These are phyloP conservation scores for Cyclostephanos tholiformis DNA, from an alignment of 108 stramenopile genomes.

Conservation along the genomic window DNA sequence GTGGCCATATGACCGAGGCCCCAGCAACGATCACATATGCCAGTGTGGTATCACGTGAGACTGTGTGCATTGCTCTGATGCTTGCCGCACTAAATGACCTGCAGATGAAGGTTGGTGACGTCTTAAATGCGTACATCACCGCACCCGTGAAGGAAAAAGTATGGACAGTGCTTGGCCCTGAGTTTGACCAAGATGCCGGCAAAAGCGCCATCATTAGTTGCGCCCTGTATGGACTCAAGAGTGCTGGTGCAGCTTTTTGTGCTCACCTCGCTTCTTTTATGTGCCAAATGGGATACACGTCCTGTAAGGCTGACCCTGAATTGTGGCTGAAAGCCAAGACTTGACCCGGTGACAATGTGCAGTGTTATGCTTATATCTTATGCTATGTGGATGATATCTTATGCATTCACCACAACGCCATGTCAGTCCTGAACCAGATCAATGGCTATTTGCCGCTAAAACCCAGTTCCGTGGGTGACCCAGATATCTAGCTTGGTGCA, in stretches of 20 bases:
- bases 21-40: conserved; percentile 41
- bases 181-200: conserved; percentile 33
- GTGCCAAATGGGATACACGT: conserved; percentile 22
- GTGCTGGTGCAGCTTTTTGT: background rate
- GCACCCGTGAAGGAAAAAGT: no score
- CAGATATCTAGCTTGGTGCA: conserved; percentile 46
- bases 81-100: conserved; percentile 52
- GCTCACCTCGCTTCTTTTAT: conserved; percentile 34
- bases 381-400: conserved; percentile 7
- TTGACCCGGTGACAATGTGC: conserved; percentile 2
- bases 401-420: conserved; percentile 28
- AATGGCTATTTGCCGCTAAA: conserved; percentile 17
- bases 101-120: conserved; percentile 34
- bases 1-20: conserved; percentile 49
- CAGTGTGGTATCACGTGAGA: conserved; percentile 18
- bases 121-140: no score
- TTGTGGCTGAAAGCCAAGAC: conserved; percentile 36
- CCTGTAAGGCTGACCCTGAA: conserved; percentile 43
- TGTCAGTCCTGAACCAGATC: background rate
- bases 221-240: conserved; percentile 35
- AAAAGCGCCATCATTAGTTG: conserved; percentile 21
- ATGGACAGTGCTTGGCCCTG: conserved; percentile 18
- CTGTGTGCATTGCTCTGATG: conserved; percentile 47
- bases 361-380: conserved; percentile 49
- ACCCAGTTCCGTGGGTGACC: conserved; percentile 20